These are phyloP conservation scores for Podaxis mareebaensis DNA, from an alignment of 768 basidiomycete genomes.

Conservation along the genomic window DNA sequence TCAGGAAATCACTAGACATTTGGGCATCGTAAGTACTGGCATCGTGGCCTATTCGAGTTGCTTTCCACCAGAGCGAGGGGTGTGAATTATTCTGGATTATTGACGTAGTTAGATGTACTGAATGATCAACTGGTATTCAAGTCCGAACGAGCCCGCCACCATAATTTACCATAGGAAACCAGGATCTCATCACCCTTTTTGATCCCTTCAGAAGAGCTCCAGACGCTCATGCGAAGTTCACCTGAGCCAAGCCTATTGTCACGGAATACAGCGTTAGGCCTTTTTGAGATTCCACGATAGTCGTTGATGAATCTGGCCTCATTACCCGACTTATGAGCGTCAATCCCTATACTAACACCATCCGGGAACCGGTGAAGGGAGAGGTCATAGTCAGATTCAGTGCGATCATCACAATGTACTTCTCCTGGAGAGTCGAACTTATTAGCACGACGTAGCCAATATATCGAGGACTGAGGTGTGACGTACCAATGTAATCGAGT, in stretches of 20 bases:
- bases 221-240: constrained; percentile 77
- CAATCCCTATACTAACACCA: constrained; percentile 70
- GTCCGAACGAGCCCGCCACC: constrained; percentile 64
- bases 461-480: not conserved
- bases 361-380: constrained; percentile 65
- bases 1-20: not conserved
- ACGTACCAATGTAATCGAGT: constrained; percentile 66
- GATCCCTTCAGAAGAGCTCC: constrained; percentile 60
- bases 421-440: constrained; percentile 48
- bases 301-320: constrained; percentile 91
- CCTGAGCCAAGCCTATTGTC: constrained; percentile 55
- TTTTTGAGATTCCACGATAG: constrained; percentile 73
- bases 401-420: constrained; percentile 76
- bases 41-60: too few species aligned
- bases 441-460: not conserved
- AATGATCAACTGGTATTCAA: too few species aligned
- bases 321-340: constrained; percentile 77
- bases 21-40: not conserved
- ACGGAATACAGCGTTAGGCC: constrained; percentile 71
- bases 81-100: too few species aligned
- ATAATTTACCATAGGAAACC: constrained; percentile 86
- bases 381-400: constrained; percentile 83
- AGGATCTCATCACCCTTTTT: constrained; percentile 83
- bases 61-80: too few species aligned
- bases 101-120: too few species aligned